Percentiles rank a stretch among this genome's conserved stretches.
phyloP scores from a whole-genome alignment of 257 asterid species.

The Galeopsis tetrahit region DNA sequence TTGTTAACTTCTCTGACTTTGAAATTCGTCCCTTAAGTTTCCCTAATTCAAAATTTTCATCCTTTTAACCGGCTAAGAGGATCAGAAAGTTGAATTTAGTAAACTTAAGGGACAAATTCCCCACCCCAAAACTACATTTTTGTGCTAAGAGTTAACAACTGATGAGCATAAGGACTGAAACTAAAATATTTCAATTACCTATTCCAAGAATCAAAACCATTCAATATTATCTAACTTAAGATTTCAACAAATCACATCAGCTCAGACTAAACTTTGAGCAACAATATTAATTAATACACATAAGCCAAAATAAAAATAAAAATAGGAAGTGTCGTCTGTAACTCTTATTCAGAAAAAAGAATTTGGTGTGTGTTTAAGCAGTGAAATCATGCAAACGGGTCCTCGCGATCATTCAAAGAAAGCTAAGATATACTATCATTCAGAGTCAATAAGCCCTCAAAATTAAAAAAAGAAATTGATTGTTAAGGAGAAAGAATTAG shows the following conservation, averaged over 20 bases:
- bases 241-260: not conserved
- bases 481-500: not conserved
- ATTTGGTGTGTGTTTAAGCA: not conserved
- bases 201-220: constrained; percentile 14
- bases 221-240: not conserved
- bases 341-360: constrained; percentile 8
- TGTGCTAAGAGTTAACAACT: not conserved
- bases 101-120: no score
- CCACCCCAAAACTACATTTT: not conserved
- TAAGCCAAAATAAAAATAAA: not conserved
- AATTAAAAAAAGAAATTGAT: not conserved
- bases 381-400: constrained; percentile 20
- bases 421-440: not conserved
- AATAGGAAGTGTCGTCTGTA: not conserved
- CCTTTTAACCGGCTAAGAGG: no score
- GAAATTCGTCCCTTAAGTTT: no score
- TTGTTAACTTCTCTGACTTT: no score
- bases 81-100: no score
- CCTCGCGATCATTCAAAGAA: not conserved
- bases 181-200: not conserved
- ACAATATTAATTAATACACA: not conserved
- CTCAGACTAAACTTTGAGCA: constrained; percentile 12
- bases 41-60: no score
- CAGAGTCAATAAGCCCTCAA: constrained; percentile 8
- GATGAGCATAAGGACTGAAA: not conserved